Conservation (phyloP, 2,329 filamentous ascomycete genomes). For the Chaetomium strumarium region DNA sequence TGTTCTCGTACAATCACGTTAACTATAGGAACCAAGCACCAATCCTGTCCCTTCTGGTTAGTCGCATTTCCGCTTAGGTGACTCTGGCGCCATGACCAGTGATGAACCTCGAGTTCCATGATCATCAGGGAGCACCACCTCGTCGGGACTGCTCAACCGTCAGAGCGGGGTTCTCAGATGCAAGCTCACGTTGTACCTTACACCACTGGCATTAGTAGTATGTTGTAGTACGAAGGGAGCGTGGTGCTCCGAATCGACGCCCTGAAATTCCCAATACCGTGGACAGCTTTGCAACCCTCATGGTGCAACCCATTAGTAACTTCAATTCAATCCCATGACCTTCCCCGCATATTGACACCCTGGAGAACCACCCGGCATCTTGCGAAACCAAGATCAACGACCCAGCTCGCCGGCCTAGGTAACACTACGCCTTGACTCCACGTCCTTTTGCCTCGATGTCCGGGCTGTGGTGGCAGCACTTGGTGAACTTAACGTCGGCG, state of each 20-base stretch:
- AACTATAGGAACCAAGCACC: no score
- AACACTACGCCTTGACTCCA: background rate
- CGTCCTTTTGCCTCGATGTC: background rate
- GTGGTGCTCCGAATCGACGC: no score
- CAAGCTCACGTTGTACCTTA: no score
- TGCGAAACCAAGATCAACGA: background rate
- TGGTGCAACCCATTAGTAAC: background rate
- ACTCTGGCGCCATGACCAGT: no score
- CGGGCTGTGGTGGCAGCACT: background rate
- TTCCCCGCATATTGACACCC: slow-evolving; percentile 4
- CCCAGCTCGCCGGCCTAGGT: background rate
- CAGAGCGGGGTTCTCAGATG: background rate
- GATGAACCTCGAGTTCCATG: no score
- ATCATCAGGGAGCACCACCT: background rate
- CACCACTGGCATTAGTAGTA: no score
- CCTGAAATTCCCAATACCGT: background rate
- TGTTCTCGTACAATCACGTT: no score
- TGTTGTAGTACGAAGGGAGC: no score
- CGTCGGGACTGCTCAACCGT: background rate
- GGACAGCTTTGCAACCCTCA: background rate
- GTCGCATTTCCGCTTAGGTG: no score
- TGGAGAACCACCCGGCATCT: background rate
- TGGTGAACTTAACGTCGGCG: no score
- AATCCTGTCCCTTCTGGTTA: background rate
- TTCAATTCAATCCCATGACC: slow-evolving; percentile 6